Conservation (phyloP, 257 asterid genomes). For the Verbascum thapsus region DNA sequence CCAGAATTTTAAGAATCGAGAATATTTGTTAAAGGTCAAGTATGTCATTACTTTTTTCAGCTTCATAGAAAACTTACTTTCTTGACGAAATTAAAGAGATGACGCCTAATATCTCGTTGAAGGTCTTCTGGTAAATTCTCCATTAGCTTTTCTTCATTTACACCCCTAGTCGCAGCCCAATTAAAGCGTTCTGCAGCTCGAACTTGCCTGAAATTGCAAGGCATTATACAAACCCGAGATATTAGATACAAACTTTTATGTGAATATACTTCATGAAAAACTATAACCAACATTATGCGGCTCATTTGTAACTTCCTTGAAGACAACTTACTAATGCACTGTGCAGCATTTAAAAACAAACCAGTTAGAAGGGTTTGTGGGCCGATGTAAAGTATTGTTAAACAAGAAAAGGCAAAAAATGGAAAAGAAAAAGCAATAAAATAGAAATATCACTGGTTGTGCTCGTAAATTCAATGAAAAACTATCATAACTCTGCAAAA, state of each 20-base stretch:
- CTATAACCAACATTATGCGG: too few relatives aligned
- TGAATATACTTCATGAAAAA: slow-evolving; percentile 11
- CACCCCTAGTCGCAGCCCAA: slow-evolving; percentile 98
- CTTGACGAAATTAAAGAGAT: slow-evolving; percentile 77
- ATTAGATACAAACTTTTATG: not conserved
- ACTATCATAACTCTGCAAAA: not conserved
- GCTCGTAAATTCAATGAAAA: too few relatives aligned
- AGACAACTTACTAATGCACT: too few relatives aligned
- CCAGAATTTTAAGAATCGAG: not conserved
- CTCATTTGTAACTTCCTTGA: too few relatives aligned
- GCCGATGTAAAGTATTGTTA: too few relatives aligned
- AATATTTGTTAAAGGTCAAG: not conserved
- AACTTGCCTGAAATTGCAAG: slow-evolving; percentile 50
- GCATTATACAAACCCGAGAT: not conserved
- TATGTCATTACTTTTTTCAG: too few relatives aligned
- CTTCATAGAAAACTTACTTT: slow-evolving; percentile 47
- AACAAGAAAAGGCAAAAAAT: too few relatives aligned
- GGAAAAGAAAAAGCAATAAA: too few relatives aligned
- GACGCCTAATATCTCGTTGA: slow-evolving; percentile 82
- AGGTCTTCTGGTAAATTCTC: slow-evolving; percentile 96
- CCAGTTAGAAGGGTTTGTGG: too few relatives aligned
- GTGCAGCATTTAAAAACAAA: too few relatives aligned
- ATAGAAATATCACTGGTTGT: too few relatives aligned
- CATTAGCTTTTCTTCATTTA: slow-evolving; percentile 80
- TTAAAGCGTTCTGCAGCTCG: slow-evolving; percentile 75